Evolutionary conservation across 371 early-diverging fungal genomes (phyloP).

Genomic region (Mortierella sp.): DNA sequence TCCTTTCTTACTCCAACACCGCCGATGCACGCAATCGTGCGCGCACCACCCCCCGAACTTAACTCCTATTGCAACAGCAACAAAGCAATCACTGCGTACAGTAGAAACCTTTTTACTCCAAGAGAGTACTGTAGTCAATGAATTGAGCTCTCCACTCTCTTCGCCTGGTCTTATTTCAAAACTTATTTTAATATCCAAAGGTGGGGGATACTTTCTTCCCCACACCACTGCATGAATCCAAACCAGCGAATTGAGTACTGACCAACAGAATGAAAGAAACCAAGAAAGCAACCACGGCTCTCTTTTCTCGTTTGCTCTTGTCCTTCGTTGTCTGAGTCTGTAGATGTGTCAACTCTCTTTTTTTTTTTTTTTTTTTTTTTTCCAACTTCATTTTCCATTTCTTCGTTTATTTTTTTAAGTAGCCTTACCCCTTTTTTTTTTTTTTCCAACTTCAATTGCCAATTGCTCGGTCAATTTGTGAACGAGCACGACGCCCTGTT

Average conservation of each 20-base stretch:
- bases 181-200: not conserved
- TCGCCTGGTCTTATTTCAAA: not conserved
- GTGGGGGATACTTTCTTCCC: not conserved
- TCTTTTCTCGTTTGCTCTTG: not conserved
- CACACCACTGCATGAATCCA: slow-evolving; percentile 9
- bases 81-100: not conserved
- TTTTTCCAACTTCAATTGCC: not conserved
- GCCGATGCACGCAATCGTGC: slow-evolving; percentile 7
- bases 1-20: not conserved
- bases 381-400: too few relatives aligned
- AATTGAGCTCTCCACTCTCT: not conserved
- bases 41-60: not conserved
- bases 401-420: too few relatives aligned
- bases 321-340: not conserved
- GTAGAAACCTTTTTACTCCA: not conserved
- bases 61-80: not conserved
- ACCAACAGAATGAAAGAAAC: not conserved
- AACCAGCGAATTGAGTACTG: not conserved
- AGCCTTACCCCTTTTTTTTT: too few relatives aligned
- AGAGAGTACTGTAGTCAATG: not conserved
- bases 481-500: not conserved
- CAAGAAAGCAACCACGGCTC: not conserved
- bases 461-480: not conserved
- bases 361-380: too few relatives aligned
- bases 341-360: not conserved